phyloP scores from a whole-genome alignment of 306 rosid species.

The Ceratonia siliqua region DNA sequence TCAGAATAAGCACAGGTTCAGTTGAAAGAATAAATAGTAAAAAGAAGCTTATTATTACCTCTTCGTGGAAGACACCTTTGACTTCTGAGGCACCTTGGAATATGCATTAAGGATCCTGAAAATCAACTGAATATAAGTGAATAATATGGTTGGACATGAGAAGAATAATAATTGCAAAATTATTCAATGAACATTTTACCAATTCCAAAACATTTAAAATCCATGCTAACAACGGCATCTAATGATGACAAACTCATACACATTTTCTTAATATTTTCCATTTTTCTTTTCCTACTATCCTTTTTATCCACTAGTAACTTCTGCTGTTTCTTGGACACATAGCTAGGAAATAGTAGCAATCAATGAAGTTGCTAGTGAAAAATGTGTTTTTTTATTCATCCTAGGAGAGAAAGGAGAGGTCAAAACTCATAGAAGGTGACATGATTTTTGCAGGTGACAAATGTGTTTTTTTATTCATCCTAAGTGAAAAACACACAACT shows the following conservation, averaged over 20 bases:
- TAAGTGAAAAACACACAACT: not conserved
- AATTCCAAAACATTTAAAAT: not conserved
- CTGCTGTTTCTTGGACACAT: not conserved
- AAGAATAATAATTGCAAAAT: not conserved
- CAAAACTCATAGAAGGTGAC: no score
- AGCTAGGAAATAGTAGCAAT: slow-evolving; percentile 18
- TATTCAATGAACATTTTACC: not conserved
- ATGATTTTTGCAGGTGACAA: not conserved
- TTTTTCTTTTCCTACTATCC: not conserved
- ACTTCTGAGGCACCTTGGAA: slow-evolving; percentile 42
- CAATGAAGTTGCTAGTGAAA: not conserved
- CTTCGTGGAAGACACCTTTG: slow-evolving; percentile 33
- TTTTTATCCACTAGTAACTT: not conserved
- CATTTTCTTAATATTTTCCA: not conserved
- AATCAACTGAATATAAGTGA: slow-evolving; percentile 3
- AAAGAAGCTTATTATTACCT: slow-evolving; percentile 16
- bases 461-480: not conserved
- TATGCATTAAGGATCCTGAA: slow-evolving; percentile 38
- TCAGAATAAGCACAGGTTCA: not conserved
- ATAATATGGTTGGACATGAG: not conserved
- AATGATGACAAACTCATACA: not conserved
- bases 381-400: not conserved
- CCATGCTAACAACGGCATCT: not conserved
- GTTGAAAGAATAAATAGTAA: not conserved
- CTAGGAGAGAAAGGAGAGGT: no score